A percentile compares a stretch with the other conserved stretches of the same genome.
These are phyloP conservation scores for Crataegus laevigata DNA, from an alignment of 306 rosid genomes.

Conservation along the genomic window DNA sequence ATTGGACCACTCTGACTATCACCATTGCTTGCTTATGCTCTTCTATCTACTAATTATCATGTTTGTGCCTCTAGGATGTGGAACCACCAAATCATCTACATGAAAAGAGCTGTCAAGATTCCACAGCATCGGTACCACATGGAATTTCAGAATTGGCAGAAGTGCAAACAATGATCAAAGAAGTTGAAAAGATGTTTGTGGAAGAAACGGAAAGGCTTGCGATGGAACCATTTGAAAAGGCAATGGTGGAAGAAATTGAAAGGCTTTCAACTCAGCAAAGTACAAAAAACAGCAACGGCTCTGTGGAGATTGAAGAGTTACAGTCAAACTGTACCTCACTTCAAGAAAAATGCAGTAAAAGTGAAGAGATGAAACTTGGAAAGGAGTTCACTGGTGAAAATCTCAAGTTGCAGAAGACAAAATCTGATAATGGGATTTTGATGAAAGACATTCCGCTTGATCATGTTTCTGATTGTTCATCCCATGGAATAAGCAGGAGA, in stretches of 20 bases:
- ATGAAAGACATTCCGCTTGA: slow-evolving; percentile 93
- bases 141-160: slow-evolving; percentile 63
- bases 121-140: slow-evolving; percentile 22
- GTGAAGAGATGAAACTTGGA: slow-evolving; percentile 25
- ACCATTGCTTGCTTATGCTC: neutral
- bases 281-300: slow-evolving; percentile 11
- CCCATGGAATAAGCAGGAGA: slow-evolving; percentile 45
- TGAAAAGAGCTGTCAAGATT: slow-evolving; percentile 28
- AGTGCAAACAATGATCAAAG: slow-evolving; percentile 49
- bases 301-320: slow-evolving; percentile 16
- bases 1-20: neutral
- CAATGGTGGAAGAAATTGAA: slow-evolving; percentile 48
- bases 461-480: slow-evolving; percentile 58
- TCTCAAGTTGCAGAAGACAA: slow-evolving; percentile 30
- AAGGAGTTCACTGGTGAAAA: slow-evolving; percentile 12
- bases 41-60: slow-evolving; percentile 1
- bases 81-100: slow-evolving; percentile 23
- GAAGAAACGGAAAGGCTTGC: slow-evolving; percentile 47
- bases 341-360: slow-evolving; percentile 17
- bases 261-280: slow-evolving; percentile 20
- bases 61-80: slow-evolving; percentile 39
- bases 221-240: slow-evolving; percentile 25
- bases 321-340: slow-evolving; percentile 9
- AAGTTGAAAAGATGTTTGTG: slow-evolving; percentile 31
- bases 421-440: slow-evolving; percentile 43